Evolutionary conservation across 2,329 filamentous ascomycete species (phyloP), one percentile per base, ranked within the genome.

Genomic region (Penicillium fuscoglaucum): DNA sequence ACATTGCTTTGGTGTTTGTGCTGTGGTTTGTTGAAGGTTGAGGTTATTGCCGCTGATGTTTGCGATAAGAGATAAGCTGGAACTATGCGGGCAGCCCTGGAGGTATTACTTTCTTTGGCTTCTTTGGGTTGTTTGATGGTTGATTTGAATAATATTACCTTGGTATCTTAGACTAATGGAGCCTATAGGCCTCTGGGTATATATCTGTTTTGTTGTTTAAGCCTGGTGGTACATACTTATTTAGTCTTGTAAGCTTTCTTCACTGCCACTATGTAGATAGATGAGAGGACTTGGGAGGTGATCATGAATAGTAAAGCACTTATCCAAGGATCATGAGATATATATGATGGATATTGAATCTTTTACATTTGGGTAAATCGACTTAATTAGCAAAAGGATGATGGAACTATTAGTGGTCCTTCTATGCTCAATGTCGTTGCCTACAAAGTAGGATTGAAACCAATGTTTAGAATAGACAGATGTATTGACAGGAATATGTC

Each of bases 1-100:
- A 45, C 62, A 65, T 64, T 54, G 54, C 35, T 43, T 37, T 13
- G 37, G 6, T 19, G 26, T 24, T 57, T 6, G 40, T 9, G 19
- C 8, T 52, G 53, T 45, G n/a, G 52, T 43, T 26, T 37, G 40
- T 33, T 33, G 19, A 13, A 39, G 28, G 37, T 46, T 43, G 48
- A 47, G 15, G 46, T 15, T 39, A 59, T 48, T 41, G 24, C 47
- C 35, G 28, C 46, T 6, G 54, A 52, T 6, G 31, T 49, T 43
- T 31, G 45, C 48, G 62, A 64, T 64, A 63, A 63, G 61, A 64
- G 61, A 64, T 64, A 64, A 60, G 57, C 26, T 39, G 35, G 21
- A 41, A 24, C 21, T 43, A 39, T 44, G 28, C 17, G 24, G 15
- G 15, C 7, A 15, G 28, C 12, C 31, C 31, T 33, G 4, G 33